phyloP scores from a whole-genome alignment of 257 asterid genomes.

The Solanum appendiculatum region DNA sequence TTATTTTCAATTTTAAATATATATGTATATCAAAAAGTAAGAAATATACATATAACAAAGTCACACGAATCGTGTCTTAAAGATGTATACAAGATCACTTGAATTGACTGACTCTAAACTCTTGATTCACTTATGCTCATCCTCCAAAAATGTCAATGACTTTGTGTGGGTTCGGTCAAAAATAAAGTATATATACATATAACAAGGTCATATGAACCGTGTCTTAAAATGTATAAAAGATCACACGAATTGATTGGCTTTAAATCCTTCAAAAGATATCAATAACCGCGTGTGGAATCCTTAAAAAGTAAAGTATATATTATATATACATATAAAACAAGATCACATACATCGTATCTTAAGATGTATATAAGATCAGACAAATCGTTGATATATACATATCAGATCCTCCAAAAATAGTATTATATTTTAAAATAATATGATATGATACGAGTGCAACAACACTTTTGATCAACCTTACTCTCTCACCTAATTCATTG shows the following conservation, averaged over 20 bases:
- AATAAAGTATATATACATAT: background rate
- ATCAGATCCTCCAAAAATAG: background rate
- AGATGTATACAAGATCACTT: background rate
- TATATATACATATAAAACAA: background rate
- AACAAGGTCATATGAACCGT: background rate
- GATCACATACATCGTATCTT: background rate
- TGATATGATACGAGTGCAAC: background rate
- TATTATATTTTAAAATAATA: background rate
- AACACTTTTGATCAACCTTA: background rate
- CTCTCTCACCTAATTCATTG: background rate
- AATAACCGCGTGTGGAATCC: too few relatives aligned
- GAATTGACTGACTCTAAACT: background rate
- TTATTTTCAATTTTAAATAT: background rate
- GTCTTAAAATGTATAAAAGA: background rate
- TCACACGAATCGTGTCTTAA: background rate
- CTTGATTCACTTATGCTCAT: background rate
- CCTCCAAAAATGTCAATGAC: background rate
- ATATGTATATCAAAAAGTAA: background rate
- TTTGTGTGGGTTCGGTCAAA: background rate
- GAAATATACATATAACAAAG: background rate
- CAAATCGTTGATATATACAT: rapidly evolving
- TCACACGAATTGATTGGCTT: background rate
- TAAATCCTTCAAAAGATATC: background rate
- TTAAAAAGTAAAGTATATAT: background rate
- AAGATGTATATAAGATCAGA: background rate